Evolutionary conservation across 805 yeast genomes (phyloP).

Genomic region (Priceomyces castillae): DNA sequence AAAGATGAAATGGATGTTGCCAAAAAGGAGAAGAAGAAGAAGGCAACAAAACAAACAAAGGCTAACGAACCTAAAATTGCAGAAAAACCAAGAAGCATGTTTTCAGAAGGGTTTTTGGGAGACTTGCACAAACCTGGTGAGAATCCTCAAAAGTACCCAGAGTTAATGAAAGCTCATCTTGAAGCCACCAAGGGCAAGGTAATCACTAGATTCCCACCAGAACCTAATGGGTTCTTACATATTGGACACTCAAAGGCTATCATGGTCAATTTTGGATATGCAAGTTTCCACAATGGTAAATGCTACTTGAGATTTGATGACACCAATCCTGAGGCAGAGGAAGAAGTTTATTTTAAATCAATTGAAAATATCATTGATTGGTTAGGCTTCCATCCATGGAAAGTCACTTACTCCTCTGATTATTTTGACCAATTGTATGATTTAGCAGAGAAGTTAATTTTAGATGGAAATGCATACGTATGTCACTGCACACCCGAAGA

Average conservation of each 20-base stretch:
- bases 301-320: constrained; percentile 95
- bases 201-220: constrained; percentile 96
- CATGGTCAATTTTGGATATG: constrained; percentile 97
- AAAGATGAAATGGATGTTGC: constrained; percentile 91
- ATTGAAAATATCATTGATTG: constrained; percentile 83
- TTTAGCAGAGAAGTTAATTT: constrained; percentile 80
- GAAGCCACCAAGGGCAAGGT: constrained; percentile 78
- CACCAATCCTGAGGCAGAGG: constrained; percentile 98
- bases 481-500: constrained; percentile 93
- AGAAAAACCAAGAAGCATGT: constrained; percentile 64
- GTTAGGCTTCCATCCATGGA: constrained; percentile 95
- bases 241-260: constrained; percentile 98
- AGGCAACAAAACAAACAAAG: constrained; percentile 25
- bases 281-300: constrained; percentile 77
- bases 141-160: constrained; percentile 87
- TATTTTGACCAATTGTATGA: constrained; percentile 87
- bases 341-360: constrained; percentile 82
- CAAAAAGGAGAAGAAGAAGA: constrained; percentile 71
- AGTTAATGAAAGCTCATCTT: constrained; percentile 77
- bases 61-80: constrained; percentile 11
- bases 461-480: constrained; percentile 75
- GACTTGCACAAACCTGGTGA: constrained; percentile 94
- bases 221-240: constrained; percentile 96
- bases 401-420: constrained; percentile 92
- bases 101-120: constrained; percentile 92